Evolutionary conservation across 2,329 filamentous ascomycete genomes (phyloP).

Genomic region (Teratosphaeria pseudoeucalypti): DNA sequence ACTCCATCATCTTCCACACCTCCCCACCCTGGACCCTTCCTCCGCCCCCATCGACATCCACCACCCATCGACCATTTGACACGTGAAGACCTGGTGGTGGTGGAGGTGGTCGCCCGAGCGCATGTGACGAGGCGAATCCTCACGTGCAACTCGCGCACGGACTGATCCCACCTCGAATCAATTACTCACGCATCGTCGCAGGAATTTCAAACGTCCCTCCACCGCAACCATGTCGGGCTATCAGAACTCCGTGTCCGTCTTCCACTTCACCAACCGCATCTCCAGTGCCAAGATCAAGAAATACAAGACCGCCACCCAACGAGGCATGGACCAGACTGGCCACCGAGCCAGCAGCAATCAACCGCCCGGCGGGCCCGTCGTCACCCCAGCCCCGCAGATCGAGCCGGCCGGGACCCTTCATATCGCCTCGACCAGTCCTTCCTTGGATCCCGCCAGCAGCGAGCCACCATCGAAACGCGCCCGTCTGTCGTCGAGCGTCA

Average conservation of each 20-base stretch:
- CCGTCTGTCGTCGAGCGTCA: constrained; percentile 20
- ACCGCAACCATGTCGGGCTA: background rate
- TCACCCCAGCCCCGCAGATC: constrained; percentile 6
- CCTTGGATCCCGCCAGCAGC: background rate
- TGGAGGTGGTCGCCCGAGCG: background rate
- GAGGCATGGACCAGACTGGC: constrained; percentile 13
- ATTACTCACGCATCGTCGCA: background rate
- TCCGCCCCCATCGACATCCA: background rate
- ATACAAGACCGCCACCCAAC: constrained; percentile 16
- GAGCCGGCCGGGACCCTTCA: background rate
- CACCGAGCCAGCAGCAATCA: constrained; percentile 1
- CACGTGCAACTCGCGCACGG: background rate
- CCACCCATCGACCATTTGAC: background rate
- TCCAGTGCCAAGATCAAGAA: constrained; percentile 20
- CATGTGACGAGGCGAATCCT: background rate
- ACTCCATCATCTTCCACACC: background rate
- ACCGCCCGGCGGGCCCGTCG: background rate
- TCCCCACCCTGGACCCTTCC: background rate
- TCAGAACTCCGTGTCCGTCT: constrained; percentile 11
- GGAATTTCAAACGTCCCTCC: background rate
- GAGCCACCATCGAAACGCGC: constrained; percentile 16
- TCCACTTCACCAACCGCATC: constrained; percentile 20
- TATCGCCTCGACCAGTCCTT: constrained; percentile 1
- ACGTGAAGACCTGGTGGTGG: background rate
- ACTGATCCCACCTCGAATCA: background rate